A percentile compares a stretch with the other conserved stretches of the same genome.
phyloP scores from a whole-genome alignment of 2,329 filamentous ascomycete genomes.

The Pseudopyricularia javanii region DNA sequence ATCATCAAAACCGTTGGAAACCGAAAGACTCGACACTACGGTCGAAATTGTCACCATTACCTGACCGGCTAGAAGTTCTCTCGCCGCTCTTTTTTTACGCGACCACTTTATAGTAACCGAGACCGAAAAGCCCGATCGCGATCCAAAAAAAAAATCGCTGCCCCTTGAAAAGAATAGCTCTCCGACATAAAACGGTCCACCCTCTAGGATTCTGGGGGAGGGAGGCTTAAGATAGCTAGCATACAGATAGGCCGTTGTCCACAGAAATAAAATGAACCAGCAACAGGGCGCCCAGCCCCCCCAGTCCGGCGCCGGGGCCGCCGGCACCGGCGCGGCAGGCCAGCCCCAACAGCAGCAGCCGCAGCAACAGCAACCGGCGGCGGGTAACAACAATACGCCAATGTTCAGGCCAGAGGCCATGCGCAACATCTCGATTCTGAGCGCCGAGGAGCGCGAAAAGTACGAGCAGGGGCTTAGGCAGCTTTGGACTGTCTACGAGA shows the following conservation, averaged over 20 bases:
- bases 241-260: not conserved
- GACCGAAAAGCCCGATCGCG: too few species aligned
- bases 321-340: not conserved
- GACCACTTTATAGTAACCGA: too few species aligned
- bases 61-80: too few species aligned
- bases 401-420: conserved; percentile 42
- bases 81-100: too few species aligned
- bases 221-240: not conserved
- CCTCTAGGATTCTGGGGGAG: too few species aligned
- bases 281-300: conserved; percentile 7
- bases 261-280: not conserved
- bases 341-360: conserved; percentile 5
- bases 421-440: conserved; percentile 34
- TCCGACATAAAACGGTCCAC: too few species aligned
- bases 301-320: conserved; percentile 6
- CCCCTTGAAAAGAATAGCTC: too few species aligned
- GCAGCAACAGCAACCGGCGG: not conserved
- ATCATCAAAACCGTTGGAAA: too few species aligned
- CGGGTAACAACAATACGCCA: conserved; percentile 8
- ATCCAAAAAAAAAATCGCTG: too few species aligned
- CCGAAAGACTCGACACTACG: too few species aligned
- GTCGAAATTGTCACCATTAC: too few species aligned
- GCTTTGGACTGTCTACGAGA: conserved; percentile 41
- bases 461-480: conserved; percentile 43
- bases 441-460: conserved; percentile 41